phyloP scores from a whole-genome alignment of 371 early-diverging fungal species.

The Actinomortierella wolfii region DNA sequence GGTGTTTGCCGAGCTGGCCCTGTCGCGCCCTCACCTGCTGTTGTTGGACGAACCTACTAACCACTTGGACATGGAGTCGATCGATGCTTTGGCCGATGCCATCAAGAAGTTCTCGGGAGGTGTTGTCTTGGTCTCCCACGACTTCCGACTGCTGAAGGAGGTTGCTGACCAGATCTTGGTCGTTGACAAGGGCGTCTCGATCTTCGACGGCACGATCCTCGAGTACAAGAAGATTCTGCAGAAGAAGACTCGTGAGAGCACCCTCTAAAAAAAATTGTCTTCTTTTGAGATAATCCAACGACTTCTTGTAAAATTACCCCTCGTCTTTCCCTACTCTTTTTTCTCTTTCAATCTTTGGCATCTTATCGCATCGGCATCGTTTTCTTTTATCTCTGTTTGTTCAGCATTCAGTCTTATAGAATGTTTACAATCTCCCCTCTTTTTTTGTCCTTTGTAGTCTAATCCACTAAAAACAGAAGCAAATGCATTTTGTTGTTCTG shows the following conservation, averaged over 20 bases:
- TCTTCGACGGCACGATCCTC: slow-evolving; percentile 71
- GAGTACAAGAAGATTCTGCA: slow-evolving; percentile 74
- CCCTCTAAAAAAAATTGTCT: background rate
- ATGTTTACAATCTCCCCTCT: background rate
- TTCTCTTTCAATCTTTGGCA: too few relatives aligned
- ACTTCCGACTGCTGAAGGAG: slow-evolving; percentile 96
- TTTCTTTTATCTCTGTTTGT: background rate
- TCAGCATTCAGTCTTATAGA: background rate
- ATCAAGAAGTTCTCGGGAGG: slow-evolving; percentile 96
- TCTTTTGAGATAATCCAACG: slow-evolving; percentile 1
- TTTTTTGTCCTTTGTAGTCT: background rate
- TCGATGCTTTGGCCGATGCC: slow-evolving; percentile 96
- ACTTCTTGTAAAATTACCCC: background rate
- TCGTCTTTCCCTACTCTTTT: slow-evolving; percentile 2
- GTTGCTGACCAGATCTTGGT: slow-evolving; percentile 97
- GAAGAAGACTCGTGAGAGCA: slow-evolving; percentile 53
- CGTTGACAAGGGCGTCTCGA: slow-evolving; percentile 83
- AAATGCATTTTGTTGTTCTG: background rate
- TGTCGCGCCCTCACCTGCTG: slow-evolving; percentile 90
- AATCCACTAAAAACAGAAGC: background rate
- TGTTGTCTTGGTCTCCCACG: slow-evolving; percentile 99
- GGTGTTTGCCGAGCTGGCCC: slow-evolving; percentile 94
- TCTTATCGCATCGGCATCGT: background rate
- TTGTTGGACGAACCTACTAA: slow-evolving; percentile 99
- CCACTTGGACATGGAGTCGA: slow-evolving; percentile 93